Evolutionary conservation across 2,329 filamentous ascomycete species (phyloP), one percentile per base, ranked within the genome.

Genomic region (Neonectria neomacrospora): DNA sequence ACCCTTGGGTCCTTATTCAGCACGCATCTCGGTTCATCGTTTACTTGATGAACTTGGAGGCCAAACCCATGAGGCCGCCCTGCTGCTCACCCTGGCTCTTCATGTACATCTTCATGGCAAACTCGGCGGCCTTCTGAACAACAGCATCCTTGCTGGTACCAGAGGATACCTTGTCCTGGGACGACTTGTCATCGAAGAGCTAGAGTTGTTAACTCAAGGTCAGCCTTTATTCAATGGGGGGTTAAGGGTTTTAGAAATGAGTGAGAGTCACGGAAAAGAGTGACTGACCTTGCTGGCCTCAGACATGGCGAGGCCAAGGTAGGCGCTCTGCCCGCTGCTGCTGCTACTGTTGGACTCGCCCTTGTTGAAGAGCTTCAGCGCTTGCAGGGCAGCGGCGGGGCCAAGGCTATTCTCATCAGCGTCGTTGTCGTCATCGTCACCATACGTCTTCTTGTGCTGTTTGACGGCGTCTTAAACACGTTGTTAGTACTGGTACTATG

Each of bases 81-180:
- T 74, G 65, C 65, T 73, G 61, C 67, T 83, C 78, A 20, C 85
- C 85, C 76, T 93, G 85, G 71, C 86, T 88, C 86, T 97, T 94
- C 82, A 96, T 81, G 79, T 94, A 97, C 88, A 97, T 91, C 86
- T 97, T 94, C 72, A 97, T 79, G 3, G 94, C 94, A 86, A 92
- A 91, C 84, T 97, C 90, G 2, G 89, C 94, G 3, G 94, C 94
- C 77, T 89, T 83, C 75, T 91, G 88, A 50, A 97, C 82, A 53
- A 89, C 93, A 51, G 88, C 89, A 79, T 97, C 88, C 86, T 97
- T 97, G 79, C 87, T 91, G 5, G 90, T 86, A 26, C 85, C 84
- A 23, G 83, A 78, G 3, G 81, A 75, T 20, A 87, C 80, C 69
- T 85, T 83, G 70, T 86, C 86, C 68, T 84, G 77, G 10, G 82